Base-by-base conservation (phyloP, 2,329 filamentous ascomycete genomes). In the Neopestalotiopsis clavispora region DNA sequence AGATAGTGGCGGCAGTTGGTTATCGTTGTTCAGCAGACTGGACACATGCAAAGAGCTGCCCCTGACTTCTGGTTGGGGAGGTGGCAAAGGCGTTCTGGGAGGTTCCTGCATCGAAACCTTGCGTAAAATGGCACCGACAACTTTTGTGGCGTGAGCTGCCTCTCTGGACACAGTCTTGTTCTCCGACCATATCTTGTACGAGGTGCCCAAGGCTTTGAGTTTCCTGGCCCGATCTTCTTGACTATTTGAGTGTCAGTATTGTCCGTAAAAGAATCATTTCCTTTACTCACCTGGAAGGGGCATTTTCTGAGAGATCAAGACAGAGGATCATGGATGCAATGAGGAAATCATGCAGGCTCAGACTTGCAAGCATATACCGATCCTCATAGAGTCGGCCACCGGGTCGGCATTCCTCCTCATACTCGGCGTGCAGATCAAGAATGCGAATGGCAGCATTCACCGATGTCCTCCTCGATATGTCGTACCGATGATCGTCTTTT, bases 301-400 rank as follows among this genome's bases (percentile, higher is more conserved):
- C 71, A 20, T 80, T 80, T 70, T 84, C 82, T 30, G 78, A 80
- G 13, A 86, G 75, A 70, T 86, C 84, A 3, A 90, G 75, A 68
- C 86, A 90, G 5, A 90, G 73, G 56, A 90, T 84, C 86, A 89
- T 90, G 13, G 86, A 84, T 0, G 88, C 88, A 20, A 90, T 82
- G 32, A 90, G 77, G 69, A 89, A 90, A 71, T 90, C 86, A 42
- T 89, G 86, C 28, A 86, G 78, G 4, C 84, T 85, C 59, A 90
- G 74, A 3, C 83, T 84, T 3, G 84, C 84, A 7, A 89, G 75
- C 79, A 90, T 86, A 77, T 85, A 87, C 57, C 84, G 81, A 64
- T 89, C 84, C 52, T 84, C 80, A 67, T 84, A 81, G 69, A 90
- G 76, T 23, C 85, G 80, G 0, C 88, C 87, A 0, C 86, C 86